Evolutionary conservation across 23 red algal genomes (phyloP), one percentile per base, ranked within the genome.

Genomic region (Gracilaria domingensis): DNA sequence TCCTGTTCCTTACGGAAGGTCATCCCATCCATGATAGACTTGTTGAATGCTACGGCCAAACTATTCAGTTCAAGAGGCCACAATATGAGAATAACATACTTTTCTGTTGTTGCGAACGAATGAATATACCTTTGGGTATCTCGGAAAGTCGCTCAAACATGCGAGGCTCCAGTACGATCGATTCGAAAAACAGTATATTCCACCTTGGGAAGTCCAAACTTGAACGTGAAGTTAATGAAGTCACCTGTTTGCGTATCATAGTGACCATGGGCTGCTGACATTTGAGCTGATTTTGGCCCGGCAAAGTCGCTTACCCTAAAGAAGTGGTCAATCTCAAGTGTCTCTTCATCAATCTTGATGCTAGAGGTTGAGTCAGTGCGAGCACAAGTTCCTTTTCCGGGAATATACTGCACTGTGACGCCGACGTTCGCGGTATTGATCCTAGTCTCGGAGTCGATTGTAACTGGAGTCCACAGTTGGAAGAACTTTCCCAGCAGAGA

Each of bases 121-220:
- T 94, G 91, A 33, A 85, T 35, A 28, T 82, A 94, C 7, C 34
- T 62, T 12, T 82, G 91, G 4, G 12, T 48, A 12, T 78, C 72
- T 38, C 29, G 38, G 59, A 94, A 45, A 40, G 20, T 64, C 18
- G 70, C 91, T 28, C 87, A 28, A 12, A 57, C 24, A 28, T 94
- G 53, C 39, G 65, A 74, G 1, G 25, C 38, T 1, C 91, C 91
- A 39, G 23, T 61, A 1, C 59, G 14, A 39, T 45, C 73, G 28
- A 94, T 29, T 48, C 74, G 47, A 57, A 94, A 88, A 0, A 94
- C 76, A 18, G 25, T 87, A 32, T 87, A 94, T 18, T 61, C 48
- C 2, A 83, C 79, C 0, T 67, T 57, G 0, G 47, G 42, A 14
- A 25, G 34, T n/a, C 82, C 82, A 32, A 94, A 80, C 38, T 50